Conservation (phyloP, 2,329 filamentous ascomycete genomes). For the Coniochaeta sp. region DNA sequence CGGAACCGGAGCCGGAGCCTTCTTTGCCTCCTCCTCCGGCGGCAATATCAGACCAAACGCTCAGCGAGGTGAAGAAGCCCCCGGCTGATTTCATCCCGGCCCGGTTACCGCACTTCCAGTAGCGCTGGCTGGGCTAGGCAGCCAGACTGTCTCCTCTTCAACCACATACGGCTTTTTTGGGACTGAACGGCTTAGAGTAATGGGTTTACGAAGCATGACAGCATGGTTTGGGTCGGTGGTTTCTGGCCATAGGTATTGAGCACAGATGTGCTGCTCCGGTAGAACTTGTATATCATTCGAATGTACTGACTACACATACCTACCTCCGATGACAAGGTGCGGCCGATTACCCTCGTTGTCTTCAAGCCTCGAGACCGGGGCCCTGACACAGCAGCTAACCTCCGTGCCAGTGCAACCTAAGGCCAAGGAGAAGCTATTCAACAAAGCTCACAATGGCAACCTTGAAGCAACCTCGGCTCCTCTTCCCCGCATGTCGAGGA, state of each 20-base stretch:
- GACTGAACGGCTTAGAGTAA: not conserved
- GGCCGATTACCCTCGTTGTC: too few relatives aligned
- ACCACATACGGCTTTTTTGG: not conserved
- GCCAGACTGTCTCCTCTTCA: constrained; percentile 1
- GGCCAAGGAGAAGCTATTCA: too few relatives aligned
- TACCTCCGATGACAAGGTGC: too few relatives aligned
- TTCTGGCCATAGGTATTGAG: not conserved
- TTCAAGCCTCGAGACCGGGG: too few relatives aligned
- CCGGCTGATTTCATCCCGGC: constrained; percentile 46
- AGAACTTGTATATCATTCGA: not conserved
- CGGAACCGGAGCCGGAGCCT: not conserved
- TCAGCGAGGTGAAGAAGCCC: constrained; percentile 6
- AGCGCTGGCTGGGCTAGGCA: not conserved
- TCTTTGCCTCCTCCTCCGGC: not conserved
- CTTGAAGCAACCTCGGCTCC: not conserved
- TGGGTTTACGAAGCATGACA: constrained; percentile 2
- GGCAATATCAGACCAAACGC: not conserved
- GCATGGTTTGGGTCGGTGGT: too few relatives aligned
- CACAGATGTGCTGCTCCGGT: not conserved
- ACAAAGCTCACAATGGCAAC: not conserved
- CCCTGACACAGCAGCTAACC: too few relatives aligned
- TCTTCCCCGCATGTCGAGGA: not conserved
- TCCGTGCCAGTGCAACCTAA: too few relatives aligned
- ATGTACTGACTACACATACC: not conserved
- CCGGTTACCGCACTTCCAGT: constrained; percentile 49